phyloP scores from a whole-genome alignment of 1,139 yeast species.

The Candida sanyaensis region DNA sequence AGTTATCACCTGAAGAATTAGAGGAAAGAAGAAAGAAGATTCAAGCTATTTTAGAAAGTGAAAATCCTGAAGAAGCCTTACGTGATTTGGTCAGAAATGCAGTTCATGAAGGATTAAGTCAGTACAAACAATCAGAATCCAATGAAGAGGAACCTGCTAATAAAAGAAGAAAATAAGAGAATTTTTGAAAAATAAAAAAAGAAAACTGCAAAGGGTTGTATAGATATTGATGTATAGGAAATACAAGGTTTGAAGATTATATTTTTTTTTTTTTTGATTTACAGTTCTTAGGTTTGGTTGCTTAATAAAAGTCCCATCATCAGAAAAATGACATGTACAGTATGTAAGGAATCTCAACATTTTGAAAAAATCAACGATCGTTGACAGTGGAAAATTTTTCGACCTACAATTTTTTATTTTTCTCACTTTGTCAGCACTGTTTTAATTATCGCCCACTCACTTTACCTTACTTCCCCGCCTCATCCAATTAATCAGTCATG shows the following conservation, averaged over 20 bases:
- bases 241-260: neutral
- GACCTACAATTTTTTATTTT: neutral
- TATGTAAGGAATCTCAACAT: neutral
- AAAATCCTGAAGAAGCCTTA: conserved; percentile 76
- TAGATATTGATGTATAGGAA: neutral
- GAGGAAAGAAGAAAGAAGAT: conserved; percentile 63
- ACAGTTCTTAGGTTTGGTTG: neutral
- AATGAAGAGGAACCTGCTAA: conserved; percentile 20
- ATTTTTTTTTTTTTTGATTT: neutral
- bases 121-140: conserved; percentile 22
- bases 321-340: neutral
- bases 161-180: conserved; percentile 23
- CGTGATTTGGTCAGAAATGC: conserved; percentile 67
- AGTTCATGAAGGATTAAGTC: conserved; percentile 52
- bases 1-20: conserved; percentile 25
- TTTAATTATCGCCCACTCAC: neutral
- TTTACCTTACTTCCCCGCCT: neutral
- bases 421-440: neutral
- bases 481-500: conserved; percentile 7
- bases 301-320: too few relatives aligned
- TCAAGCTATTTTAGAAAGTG: conserved; percentile 72
- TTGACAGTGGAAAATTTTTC: conserved; percentile 2
- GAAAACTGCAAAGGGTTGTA: neutral
- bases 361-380: neutral
- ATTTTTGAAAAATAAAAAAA: too few relatives aligned